These are phyloP conservation scores for Leccinum imitatum DNA, from an alignment of 768 basidiomycete genomes.

Conservation along the genomic window DNA sequence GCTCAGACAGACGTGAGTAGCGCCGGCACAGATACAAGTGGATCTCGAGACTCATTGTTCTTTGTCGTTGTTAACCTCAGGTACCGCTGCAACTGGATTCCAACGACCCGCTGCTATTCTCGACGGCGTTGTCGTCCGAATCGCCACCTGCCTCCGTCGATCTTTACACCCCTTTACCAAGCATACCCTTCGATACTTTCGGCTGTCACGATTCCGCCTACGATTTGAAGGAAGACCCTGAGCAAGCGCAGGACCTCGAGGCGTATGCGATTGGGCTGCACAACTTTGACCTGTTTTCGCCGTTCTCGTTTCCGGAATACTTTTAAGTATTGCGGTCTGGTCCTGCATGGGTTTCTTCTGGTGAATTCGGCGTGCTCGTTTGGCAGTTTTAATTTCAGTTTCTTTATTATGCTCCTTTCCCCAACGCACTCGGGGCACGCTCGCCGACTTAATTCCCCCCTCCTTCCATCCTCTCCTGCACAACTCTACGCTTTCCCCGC, in stretches of 20 bases:
- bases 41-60: neutral
- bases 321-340: conserved; percentile 5
- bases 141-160: conserved; percentile 5
- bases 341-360: neutral
- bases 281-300: conserved; percentile 24
- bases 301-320: conserved; percentile 20
- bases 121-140: neutral
- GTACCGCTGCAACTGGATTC: neutral
- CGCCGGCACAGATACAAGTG: neutral
- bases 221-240: conserved; percentile 18
- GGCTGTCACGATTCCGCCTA: conserved; percentile 2
- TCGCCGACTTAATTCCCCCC: neutral
- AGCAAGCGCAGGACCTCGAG: conserved; percentile 30
- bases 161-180: neutral
- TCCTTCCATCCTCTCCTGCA: neutral
- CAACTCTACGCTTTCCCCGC: neutral
- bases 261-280: conserved; percentile 32
- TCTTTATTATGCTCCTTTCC: neutral
- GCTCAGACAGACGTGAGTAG: conserved; percentile 13
- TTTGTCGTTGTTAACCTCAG: neutral
- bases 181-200: conserved; percentile 6
- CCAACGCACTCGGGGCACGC: neutral
- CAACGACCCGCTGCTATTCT: conserved; percentile 1
- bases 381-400: neutral
- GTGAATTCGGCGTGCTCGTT: neutral